These are phyloP conservation scores for Apiospora malaysiana DNA, from an alignment of 2,329 filamentous ascomycete species.

Conservation along the genomic window DNA sequence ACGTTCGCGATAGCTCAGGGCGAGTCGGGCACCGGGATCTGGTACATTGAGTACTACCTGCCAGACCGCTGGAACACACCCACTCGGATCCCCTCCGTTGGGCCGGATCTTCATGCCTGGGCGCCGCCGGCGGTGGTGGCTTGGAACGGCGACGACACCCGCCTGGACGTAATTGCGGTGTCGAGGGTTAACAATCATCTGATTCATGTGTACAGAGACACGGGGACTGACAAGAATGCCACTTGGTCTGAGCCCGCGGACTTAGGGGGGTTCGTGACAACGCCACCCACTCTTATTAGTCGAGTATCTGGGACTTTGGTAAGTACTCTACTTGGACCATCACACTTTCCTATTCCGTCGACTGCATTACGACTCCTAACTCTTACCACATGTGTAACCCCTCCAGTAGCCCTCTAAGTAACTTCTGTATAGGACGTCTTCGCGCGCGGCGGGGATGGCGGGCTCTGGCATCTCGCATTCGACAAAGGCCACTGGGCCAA, in stretches of 20 bases:
- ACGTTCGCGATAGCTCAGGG: too few species aligned
- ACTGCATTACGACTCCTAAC: too few species aligned
- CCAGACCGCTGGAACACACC: too few species aligned
- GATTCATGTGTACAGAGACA: not conserved
- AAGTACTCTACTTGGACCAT: too few species aligned
- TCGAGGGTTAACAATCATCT: constrained; percentile 18
- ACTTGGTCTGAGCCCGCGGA: constrained; percentile 14
- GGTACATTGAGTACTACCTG: too few species aligned
- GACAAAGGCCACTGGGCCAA: not conserved
- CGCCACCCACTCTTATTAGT: not conserved
- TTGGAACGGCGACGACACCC: not conserved
- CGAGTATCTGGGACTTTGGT: not conserved
- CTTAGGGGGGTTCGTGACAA: constrained; percentile 11
- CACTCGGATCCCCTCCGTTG: too few species aligned
- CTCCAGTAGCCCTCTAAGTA: too few species aligned
- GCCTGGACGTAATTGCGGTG: constrained; percentile 15
- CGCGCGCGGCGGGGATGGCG: not conserved
- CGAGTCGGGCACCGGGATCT: too few species aligned
- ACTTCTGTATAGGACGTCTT: not conserved
- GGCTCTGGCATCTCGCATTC: constrained; percentile 11
- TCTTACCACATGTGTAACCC: too few species aligned
- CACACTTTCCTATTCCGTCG: too few species aligned
- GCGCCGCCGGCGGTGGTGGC: constrained; percentile 6
- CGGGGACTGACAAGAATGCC: not conserved
- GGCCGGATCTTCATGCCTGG: too few species aligned